Percentiles rank a stretch among this genome's conserved stretches.
These are phyloP conservation scores for Ganoderma lucidum DNA, from an alignment of 1,284 basidiomycete genomes.

Conservation along the genomic window DNA sequence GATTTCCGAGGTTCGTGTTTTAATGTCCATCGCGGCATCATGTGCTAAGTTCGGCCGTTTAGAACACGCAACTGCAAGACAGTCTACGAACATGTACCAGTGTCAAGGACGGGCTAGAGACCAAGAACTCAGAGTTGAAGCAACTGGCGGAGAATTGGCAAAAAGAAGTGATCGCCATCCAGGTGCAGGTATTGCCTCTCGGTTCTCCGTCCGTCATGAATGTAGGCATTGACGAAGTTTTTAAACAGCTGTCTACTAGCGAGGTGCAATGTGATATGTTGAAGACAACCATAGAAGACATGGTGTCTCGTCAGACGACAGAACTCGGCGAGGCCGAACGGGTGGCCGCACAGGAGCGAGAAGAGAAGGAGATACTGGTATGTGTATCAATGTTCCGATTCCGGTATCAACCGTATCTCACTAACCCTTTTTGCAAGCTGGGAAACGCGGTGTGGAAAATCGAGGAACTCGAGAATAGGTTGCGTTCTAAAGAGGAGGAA, in stretches of 20 bases:
- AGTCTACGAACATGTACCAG: neutral
- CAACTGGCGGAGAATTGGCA: constrained; percentile 2
- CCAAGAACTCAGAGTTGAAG: constrained; percentile 7
- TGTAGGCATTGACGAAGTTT: neutral
- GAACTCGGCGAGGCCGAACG: constrained; percentile 11
- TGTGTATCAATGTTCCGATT: neutral
- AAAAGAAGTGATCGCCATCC: constrained; percentile 4
- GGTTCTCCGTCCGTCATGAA: no score
- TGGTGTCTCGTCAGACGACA: constrained; percentile 16
- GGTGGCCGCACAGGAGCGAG: constrained; percentile 9
- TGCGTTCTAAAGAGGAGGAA: constrained; percentile 18
- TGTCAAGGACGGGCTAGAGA: neutral
- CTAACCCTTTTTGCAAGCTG: constrained; percentile 7
- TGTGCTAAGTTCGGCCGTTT: neutral
- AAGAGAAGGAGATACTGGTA: constrained; percentile 9
- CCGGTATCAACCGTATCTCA: neutral
- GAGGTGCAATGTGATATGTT: constrained; percentile 25
- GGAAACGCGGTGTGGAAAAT: constrained; percentile 22
- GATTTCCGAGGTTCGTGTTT: constrained; percentile 10
- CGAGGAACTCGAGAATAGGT: constrained; percentile 21
- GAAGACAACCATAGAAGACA: constrained; percentile 19
- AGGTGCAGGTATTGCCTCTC: constrained; percentile 14
- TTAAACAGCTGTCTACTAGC: constrained; percentile 13
- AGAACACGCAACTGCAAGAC: constrained; percentile 18
- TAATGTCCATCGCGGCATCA: neutral